Evolutionary conservation across 192 early-diverging fungal genomes (phyloP), one percentile per base, ranked within the genome.

Genomic region (Gigaspora rosea): DNA sequence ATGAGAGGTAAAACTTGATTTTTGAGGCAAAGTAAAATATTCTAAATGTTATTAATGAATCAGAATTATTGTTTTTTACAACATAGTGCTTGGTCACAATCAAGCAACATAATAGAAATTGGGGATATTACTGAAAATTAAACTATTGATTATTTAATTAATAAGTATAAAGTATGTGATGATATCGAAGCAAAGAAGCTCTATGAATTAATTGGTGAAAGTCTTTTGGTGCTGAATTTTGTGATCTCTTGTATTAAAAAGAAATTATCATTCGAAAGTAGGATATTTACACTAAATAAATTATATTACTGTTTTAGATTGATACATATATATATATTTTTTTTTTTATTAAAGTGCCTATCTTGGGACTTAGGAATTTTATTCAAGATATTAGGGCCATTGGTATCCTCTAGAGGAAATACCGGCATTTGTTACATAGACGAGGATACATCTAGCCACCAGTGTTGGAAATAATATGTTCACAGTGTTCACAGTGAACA

Each of bases 131-230:
- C 7, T 22, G 12, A 77, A 7, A 27, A 66, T 15, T 47, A 77
- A 33, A 51, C 76, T 12, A 65, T 77, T 13, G 62, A 77, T 13
- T 77, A 77, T 46, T 41, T 72, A 27, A 54, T 36, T 33, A 72
- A 57, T 5, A 72, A 56, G 54, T 51, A 16, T 18, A 72, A 72
- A 11, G 22, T 72, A n/a, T n/a, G n/a, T 11, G 18, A 51, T 35
- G 52, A 71, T 32, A 51, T 13, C 22, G 70, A 54, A 71, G 70
- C 70, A 54, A 35, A 46, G 13, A 72, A 54, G 0, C 27, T 72
- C 27, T 72, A 72, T 72, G 52, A 72, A 33, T 72, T 72, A 36
- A 16, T 57, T 72, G 70, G 54, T 72, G 50, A 51, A 33, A 49
- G 33, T 11, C 32, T 72, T 36, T 1, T 62, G 12, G 59, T 27